phyloP scores from a whole-genome alignment of 164 flowering plant genomes.

The Tetrastigma voinierianum region DNA sequence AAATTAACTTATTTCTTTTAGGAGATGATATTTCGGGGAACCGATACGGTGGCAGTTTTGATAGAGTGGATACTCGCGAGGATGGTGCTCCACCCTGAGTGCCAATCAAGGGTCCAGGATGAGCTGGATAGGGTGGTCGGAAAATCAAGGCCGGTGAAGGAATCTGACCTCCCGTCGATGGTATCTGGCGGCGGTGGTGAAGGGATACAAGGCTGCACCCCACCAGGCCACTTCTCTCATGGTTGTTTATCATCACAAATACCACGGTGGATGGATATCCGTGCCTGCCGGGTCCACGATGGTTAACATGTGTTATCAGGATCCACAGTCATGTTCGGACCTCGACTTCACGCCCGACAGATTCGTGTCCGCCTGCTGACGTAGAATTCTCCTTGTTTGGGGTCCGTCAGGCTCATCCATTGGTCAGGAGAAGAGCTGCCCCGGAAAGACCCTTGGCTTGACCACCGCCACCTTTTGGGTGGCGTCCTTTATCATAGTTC shows the following conservation, averaged over 20 bases:
- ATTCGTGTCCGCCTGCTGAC: slow-evolving; percentile 28
- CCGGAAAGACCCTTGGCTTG: slow-evolving; percentile 66
- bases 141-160: slow-evolving; percentile 30
- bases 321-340: slow-evolving; percentile 51
- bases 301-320: slow-evolving; percentile 52
- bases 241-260: slow-evolving; percentile 44
- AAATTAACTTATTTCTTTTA: slow-evolving; percentile 7
- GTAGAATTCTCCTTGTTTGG: slow-evolving; percentile 52
- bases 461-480: slow-evolving; percentile 60
- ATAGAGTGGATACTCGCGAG: slow-evolving; percentile 62
- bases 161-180: slow-evolving; percentile 35
- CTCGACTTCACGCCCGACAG: slow-evolving; percentile 59
- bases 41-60: slow-evolving; percentile 53
- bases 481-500: slow-evolving; percentile 50
- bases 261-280: slow-evolving; percentile 30
- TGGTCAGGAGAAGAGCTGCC: slow-evolving; percentile 77
- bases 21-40: slow-evolving; percentile 77
- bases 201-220: slow-evolving; percentile 64
- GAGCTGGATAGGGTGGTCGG: slow-evolving; percentile 53
- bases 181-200: slow-evolving; percentile 44
- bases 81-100: slow-evolving; percentile 47
- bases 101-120: slow-evolving; percentile 42
- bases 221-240: slow-evolving; percentile 67
- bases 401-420: slow-evolving; percentile 67
- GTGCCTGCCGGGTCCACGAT: slow-evolving; percentile 40